phyloP scores from a whole-genome alignment of 331 rosid genomes.

The Pyracantha coccinea region DNA sequence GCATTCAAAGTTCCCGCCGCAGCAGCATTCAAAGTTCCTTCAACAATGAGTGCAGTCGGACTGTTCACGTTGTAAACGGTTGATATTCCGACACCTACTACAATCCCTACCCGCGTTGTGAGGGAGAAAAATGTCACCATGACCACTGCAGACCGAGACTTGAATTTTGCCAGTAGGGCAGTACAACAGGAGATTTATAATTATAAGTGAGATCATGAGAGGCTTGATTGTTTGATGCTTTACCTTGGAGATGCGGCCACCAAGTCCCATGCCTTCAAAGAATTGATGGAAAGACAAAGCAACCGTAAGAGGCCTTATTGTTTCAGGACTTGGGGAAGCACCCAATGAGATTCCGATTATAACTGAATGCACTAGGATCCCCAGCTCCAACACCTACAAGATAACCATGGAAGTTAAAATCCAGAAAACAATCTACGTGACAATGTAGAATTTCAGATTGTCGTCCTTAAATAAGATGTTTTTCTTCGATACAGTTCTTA shows the following conservation, averaged over 20 bases:
- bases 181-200: neutral
- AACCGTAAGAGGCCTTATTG: slow-evolving; percentile 54
- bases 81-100: slow-evolving; percentile 48
- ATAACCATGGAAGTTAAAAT: neutral
- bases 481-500: neutral
- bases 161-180: slow-evolving; percentile 14
- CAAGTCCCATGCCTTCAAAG: slow-evolving; percentile 87
- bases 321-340: slow-evolving; percentile 35
- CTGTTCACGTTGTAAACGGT: slow-evolving; percentile 35
- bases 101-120: slow-evolving; percentile 68
- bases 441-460: neutral
- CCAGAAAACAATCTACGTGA: neutral
- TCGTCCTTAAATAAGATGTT: neutral
- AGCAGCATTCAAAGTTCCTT: slow-evolving; percentile 53
- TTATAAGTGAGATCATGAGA: no score
- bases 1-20: slow-evolving; percentile 65
- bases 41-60: slow-evolving; percentile 44
- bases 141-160: slow-evolving; percentile 30
- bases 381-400: slow-evolving; percentile 61
- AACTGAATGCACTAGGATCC: slow-evolving; percentile 80
- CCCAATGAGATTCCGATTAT: slow-evolving; percentile 74
- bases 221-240: no score
- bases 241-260: slow-evolving; percentile 76
- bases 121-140: slow-evolving; percentile 63
- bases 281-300: slow-evolving; percentile 86